Conservation (phyloP, 805 yeast species). For the Yamadazyma sp. region DNA sequence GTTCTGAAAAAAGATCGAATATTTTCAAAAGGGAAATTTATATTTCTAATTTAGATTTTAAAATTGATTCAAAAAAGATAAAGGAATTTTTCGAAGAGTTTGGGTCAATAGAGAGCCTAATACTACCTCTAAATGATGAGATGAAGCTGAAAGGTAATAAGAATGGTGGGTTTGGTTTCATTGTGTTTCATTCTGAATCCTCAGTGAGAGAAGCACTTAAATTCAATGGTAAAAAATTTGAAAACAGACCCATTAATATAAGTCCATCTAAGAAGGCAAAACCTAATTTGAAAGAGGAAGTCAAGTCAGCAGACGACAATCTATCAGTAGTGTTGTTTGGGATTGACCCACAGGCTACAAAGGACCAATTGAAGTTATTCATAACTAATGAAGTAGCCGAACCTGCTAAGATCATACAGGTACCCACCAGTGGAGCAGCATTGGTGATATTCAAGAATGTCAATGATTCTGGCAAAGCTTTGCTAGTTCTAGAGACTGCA, state of each 20-base stretch:
- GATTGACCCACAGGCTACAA: slow-evolving; percentile 8
- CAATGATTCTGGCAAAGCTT: slow-evolving; percentile 11
- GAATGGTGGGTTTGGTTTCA: slow-evolving; percentile 67
- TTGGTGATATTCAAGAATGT: slow-evolving; percentile 5
- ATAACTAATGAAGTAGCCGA: slow-evolving; percentile 3
- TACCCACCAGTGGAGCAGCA: slow-evolving; percentile 18
- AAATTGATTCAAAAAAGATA: slow-evolving; percentile 37
- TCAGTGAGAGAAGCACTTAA: slow-evolving; percentile 48
- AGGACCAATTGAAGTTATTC: slow-evolving; percentile 33
- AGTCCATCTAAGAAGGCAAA: slow-evolving; percentile 17
- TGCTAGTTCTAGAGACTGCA: slow-evolving; percentile 5
- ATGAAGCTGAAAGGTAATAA: slow-evolving; percentile 27
- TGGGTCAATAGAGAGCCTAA: slow-evolving; percentile 54
- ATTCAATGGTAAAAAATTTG: slow-evolving; percentile 39
- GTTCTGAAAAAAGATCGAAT: slow-evolving; percentile 17
- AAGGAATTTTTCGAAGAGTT: slow-evolving; percentile 39
- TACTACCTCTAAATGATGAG: slow-evolving; percentile 42
- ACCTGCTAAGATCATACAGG: background rate
- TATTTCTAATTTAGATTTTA: slow-evolving; percentile 44
- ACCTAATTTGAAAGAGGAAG: slow-evolving; percentile 1
- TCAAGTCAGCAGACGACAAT: slow-evolving; percentile 15
- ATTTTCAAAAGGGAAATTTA: slow-evolving; percentile 12
- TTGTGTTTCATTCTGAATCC: slow-evolving; percentile 42
- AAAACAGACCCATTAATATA: slow-evolving; percentile 49
- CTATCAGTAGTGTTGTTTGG: slow-evolving; percentile 8